Evolutionary conservation across 2,329 filamentous ascomycete genomes (phyloP), one percentile per base, ranked within the genome.

Genomic region (Penicillium hesseltinei): DNA sequence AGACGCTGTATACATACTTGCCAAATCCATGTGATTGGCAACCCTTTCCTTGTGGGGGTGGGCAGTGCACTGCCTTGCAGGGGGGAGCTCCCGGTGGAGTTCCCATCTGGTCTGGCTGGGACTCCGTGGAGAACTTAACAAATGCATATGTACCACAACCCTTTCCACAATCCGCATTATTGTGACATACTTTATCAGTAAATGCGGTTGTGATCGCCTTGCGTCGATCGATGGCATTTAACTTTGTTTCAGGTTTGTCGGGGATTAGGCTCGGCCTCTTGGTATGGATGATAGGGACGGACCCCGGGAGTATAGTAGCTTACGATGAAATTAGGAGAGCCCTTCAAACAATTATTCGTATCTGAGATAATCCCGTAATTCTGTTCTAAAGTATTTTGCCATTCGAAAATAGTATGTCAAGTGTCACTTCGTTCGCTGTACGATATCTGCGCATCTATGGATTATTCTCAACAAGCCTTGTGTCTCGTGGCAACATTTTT

Each of bases 21-120:
- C 35, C n/a, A 38, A 11, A 29, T 15, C 5, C 23, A 38, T 31
- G 19, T 42, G 47, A 59, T 61, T 61, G 50, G 59, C 33, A 57
- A 21, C 38, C 49, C 31, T 56, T 47, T 56, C 59, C 48, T 56
- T 36, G 58, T 62, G 64, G 64, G 59, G 61, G 61, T 65, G 59
- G 64, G 63, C 64, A 60, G 62, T 66, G 64, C 64, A 64, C 61
- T 61, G 57, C 61, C 61, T 66, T 63, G 62, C 62, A 65, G 56
- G 53, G 29, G 56, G 43, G 53, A 66, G 61, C 61, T 65, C 25
- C 35, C 17, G 36, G 63, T 66, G 64, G 64, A 65, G 62, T 57
- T 54, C 47, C 40, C 48, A 49, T 54, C 49, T 53, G 27, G 54
- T 33, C 54, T 47, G 54, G 40, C 17, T 29, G 23, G 23, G 23